Base-by-base conservation (phyloP, 371 early-diverging fungal genomes). In the Synchytrium microbalum region DNA sequence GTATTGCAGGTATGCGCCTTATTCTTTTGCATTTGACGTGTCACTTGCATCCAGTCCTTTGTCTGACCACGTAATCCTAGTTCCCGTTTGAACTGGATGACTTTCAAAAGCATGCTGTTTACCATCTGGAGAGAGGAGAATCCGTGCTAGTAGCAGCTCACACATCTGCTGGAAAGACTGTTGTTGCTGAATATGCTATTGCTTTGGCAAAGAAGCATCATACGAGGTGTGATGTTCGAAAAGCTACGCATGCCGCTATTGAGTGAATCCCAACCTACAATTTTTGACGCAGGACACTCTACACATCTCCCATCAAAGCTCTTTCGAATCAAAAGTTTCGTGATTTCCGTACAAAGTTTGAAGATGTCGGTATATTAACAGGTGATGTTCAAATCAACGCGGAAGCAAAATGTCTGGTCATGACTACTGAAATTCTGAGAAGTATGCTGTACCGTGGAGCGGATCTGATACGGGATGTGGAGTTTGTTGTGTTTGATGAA, bases 361-460 rank as follows among this genome's bases (percentile, higher is more conserved):
- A 92, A 27, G 99, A 99, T 76, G 99, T 99, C 8, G 99, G 99
- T 19, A 81, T 99, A 69, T 95, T 99, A 96, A 99, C 99, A 8
- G 99, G 99, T 62, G 99, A 99, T 85, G 95, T 98, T 0, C 98
- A 99, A 0, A 93, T 99, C 75, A 97, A 97, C 68, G 96, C 99
- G 3, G 82, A 83, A 61, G 99, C 99, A 3, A 89, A 92, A 3
- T 98, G 98, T 71, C 73, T 99, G 58, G 99, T 99, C 24, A 99
- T 99, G 99, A 99, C 99, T 0, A 99, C 99, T 0, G 99, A 99
- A 81, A 99, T 99, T 89, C 77, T 99, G 62, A 76, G 99, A 59
- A 91, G 92, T 64, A 99, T 99, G 99, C 84, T 99, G 29, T 99
- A 99, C 75, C 88, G 95, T 46, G 99, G 99, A 24, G 92, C 92